These are phyloP conservation scores for Cyberlindnera euphorbiiphila DNA, from an alignment of 805 yeast genomes.

Conservation along the genomic window DNA sequence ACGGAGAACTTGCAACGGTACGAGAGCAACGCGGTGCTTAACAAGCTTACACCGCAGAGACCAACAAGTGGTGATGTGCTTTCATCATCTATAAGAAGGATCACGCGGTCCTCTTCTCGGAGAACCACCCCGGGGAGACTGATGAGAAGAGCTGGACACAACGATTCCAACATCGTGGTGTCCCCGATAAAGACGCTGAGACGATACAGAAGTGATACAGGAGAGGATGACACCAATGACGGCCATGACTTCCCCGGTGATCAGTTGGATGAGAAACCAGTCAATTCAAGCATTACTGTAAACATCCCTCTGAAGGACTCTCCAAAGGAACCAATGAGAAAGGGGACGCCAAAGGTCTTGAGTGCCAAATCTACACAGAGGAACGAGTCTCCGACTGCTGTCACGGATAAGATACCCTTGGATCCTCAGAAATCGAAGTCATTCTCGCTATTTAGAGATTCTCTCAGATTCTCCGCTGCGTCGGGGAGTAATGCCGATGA, in stretches of 20 bases:
- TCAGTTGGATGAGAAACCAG: too few species aligned
- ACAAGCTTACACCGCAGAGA: slow-evolving; percentile 23
- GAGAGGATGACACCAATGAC: slow-evolving; percentile 14
- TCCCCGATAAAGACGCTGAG: slow-evolving; percentile 25
- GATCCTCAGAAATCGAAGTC: slow-evolving; percentile 4
- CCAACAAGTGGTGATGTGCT: slow-evolving; percentile 2
- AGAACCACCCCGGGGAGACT: slow-evolving; percentile 5
- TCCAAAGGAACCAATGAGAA: slow-evolving; percentile 21
- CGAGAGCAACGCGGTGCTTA: slow-evolving; percentile 18
- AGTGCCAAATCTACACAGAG: slow-evolving; percentile 6
- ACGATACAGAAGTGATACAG: slow-evolving; percentile 13
- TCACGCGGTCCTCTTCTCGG: slow-evolving; percentile 3
- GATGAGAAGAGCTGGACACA: slow-evolving; percentile 7
- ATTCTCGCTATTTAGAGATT: slow-evolving; percentile 7
- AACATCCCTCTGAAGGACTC: slow-evolving; percentile 22
- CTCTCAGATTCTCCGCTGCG: neutral
- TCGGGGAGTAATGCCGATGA: neutral
- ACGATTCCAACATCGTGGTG: slow-evolving; percentile 22
- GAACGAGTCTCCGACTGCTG: neutral
- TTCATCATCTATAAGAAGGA: neutral
- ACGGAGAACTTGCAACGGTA: slow-evolving; percentile 18
- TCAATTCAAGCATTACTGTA: slow-evolving; percentile 6
- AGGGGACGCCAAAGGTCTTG: slow-evolving; percentile 23
- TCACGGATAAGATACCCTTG: neutral
- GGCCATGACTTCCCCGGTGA: slow-evolving; percentile 1